Evolutionary conservation across 2,329 filamentous ascomycete genomes (phyloP).

Genomic region (Pseudocercospora musae): DNA sequence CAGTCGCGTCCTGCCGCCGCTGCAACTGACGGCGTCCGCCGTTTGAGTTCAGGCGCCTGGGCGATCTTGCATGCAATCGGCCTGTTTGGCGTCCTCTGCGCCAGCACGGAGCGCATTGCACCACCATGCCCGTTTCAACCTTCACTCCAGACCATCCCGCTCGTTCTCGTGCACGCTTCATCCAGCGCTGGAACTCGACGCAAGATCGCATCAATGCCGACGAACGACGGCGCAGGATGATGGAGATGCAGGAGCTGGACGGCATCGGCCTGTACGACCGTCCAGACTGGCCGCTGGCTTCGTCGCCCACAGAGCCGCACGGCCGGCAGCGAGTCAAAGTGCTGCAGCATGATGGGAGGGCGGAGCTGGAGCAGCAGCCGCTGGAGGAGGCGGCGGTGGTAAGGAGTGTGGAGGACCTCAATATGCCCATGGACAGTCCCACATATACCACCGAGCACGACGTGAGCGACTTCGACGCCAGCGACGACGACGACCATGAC

Average conservation of each 20-base stretch:
- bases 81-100: conserved; percentile 12
- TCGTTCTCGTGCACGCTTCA: conserved; percentile 21
- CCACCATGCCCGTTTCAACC: conserved; percentile 32
- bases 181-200: conserved; percentile 29
- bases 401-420: conserved; percentile 22
- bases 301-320: conserved; percentile 1
- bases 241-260: conserved; percentile 30
- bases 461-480: conserved; percentile 27
- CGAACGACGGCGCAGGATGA: conserved; percentile 27
- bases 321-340: conserved; percentile 5
- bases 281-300: conserved; percentile 29
- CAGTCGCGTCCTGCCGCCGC: neutral
- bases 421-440: conserved; percentile 17
- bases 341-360: conserved; percentile 7
- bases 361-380: conserved; percentile 19
- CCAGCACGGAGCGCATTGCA: conserved; percentile 21
- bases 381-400: conserved; percentile 24
- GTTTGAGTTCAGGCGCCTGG: conserved; percentile 2
- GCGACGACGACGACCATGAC: conserved; percentile 18
- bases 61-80: conserved; percentile 20
- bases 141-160: conserved; percentile 24
- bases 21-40: neutral
- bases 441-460: conserved; percentile 19
- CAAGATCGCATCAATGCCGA: conserved; percentile 30
- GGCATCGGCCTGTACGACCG: conserved; percentile 30